Percentiles rank a stretch among this genome's conserved stretches.
phyloP scores from a whole-genome alignment of 805 yeast species.

The Spathaspora passalidarum region DNA sequence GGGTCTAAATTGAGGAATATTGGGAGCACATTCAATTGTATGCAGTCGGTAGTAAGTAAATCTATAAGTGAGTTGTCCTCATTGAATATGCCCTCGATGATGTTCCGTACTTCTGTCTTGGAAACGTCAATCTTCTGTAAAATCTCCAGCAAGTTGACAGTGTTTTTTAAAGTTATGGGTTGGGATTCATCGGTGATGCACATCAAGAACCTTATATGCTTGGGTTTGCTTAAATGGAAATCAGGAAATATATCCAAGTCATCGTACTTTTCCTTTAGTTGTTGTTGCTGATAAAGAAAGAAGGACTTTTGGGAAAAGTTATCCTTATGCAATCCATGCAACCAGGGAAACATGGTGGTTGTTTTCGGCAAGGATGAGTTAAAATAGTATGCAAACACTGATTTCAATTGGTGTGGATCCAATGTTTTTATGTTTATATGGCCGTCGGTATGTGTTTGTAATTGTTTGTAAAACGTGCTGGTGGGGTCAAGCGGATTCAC shows the following conservation, averaged over 20 bases:
- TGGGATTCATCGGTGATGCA: slow-evolving; percentile 19
- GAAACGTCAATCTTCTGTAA: slow-evolving; percentile 48
- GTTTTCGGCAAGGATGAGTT: slow-evolving; percentile 55
- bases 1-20: slow-evolving; percentile 63
- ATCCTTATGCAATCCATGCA: slow-evolving; percentile 68
- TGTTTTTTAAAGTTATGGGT: slow-evolving; percentile 40
- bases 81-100: slow-evolving; percentile 10
- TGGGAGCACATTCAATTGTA: slow-evolving; percentile 44
- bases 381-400: slow-evolving; percentile 36
- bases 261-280: slow-evolving; percentile 6
- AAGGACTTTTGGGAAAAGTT: slow-evolving; percentile 54
- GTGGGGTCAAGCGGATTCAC: slow-evolving; percentile 14
- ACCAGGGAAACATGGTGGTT: slow-evolving; percentile 79
- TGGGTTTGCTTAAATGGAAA: slow-evolving; percentile 19
- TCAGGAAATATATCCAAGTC: slow-evolving; percentile 9
- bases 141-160: slow-evolving; percentile 53
- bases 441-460: slow-evolving; percentile 6
- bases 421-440: slow-evolving; percentile 13
- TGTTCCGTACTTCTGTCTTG: slow-evolving; percentile 24
- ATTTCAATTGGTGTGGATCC: slow-evolving; percentile 13
- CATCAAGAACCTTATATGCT: slow-evolving; percentile 37
- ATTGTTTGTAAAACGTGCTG: slow-evolving; percentile 13
- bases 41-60: slow-evolving; percentile 40
- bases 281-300: slow-evolving; percentile 30
- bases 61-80: slow-evolving; percentile 14